These are phyloP conservation scores for Didymella pomorum DNA, from an alignment of 2,329 filamentous ascomycete genomes.

Conservation along the genomic window DNA sequence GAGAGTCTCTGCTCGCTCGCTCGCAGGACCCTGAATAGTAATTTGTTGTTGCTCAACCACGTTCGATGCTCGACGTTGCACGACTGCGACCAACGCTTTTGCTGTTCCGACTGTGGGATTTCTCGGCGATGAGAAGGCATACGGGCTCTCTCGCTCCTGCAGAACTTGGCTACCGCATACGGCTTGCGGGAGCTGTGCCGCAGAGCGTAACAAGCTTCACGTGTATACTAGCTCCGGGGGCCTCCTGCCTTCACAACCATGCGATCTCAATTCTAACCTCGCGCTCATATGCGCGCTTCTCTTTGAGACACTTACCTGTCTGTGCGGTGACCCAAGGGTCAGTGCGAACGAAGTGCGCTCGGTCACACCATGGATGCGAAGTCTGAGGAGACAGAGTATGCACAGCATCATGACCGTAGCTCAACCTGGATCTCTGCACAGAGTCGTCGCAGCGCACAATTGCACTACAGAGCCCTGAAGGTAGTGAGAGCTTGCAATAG, in stretches of 20 bases:
- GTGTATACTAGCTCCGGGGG: neutral
- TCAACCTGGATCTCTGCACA: too few relatives aligned
- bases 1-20: too few relatives aligned
- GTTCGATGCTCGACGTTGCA: neutral
- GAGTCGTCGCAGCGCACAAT: too few relatives aligned
- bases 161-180: neutral
- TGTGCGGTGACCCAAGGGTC: neutral
- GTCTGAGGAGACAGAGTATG: too few relatives aligned
- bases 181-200: too few relatives aligned
- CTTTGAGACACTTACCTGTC: neutral
- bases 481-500: too few relatives aligned
- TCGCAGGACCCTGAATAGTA: neutral
- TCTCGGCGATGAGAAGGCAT: neutral
- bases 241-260: neutral
- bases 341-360: neutral
- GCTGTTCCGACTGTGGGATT: too few relatives aligned
- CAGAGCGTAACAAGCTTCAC: too few relatives aligned
- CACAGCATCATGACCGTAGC: too few relatives aligned
- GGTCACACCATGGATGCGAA: neutral
- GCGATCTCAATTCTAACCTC: neutral
- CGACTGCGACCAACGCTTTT: neutral
- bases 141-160: neutral
- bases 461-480: too few relatives aligned
- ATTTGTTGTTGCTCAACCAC: neutral
- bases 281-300: neutral